Conservation (phyloP, 306 rosid genomes). For the Biancaea sappan region DNA sequence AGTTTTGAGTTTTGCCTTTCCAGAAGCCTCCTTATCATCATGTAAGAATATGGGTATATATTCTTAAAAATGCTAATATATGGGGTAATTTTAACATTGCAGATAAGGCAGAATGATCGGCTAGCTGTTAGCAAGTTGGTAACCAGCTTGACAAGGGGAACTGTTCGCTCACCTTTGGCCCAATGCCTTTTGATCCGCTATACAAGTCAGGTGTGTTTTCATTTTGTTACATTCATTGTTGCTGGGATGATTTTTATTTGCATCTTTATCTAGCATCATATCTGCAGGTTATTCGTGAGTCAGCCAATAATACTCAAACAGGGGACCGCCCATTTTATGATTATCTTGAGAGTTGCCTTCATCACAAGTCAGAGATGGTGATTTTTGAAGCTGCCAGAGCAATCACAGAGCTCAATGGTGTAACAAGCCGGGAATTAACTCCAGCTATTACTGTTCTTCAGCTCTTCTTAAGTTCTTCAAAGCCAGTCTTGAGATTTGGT, state of each 20-base stretch:
- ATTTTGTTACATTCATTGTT: neutral
- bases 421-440: conserved; percentile 87
- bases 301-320: conserved; percentile 66
- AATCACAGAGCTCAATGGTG: conserved; percentile 92
- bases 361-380: conserved; percentile 99
- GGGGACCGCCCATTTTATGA: conserved; percentile 97
- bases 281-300: conserved; percentile 86
- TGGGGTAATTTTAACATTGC: conserved; percentile 39
- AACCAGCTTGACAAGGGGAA: conserved; percentile 95
- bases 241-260: conserved; percentile 17
- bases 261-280: conserved; percentile 26
- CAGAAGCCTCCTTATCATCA: conserved; percentile 4
- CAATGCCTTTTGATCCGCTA: conserved; percentile 95
- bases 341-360: conserved; percentile 96
- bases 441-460: conserved; percentile 99
- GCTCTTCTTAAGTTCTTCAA: conserved; percentile 94
- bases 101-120: conserved; percentile 98
- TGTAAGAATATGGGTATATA: neutral
- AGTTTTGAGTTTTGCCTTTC: conserved; percentile 21
- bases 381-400: conserved; percentile 98
- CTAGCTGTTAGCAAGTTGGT: conserved; percentile 97
- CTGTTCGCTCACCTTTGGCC: conserved; percentile 97
- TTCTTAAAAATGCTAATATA: conserved; percentile 27
- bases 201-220: conserved; percentile 84
- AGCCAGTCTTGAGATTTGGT: conserved; percentile 98